Conservation (phyloP, 2,329 filamentous ascomycete genomes). For the Apiospora koreana region DNA sequence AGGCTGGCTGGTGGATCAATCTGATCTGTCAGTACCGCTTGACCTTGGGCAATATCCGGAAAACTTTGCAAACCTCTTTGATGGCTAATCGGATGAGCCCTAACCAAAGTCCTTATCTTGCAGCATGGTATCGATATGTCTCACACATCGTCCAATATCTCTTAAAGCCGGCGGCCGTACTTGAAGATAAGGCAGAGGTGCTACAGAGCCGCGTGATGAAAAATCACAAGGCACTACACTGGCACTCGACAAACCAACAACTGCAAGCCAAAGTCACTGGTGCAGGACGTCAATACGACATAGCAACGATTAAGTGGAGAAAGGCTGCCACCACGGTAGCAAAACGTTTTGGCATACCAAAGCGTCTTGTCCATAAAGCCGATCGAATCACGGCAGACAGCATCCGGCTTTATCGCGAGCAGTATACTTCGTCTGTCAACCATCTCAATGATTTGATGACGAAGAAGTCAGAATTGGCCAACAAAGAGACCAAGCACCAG, state of each 20-base stretch:
- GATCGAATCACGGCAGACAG: background rate
- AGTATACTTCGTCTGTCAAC: background rate
- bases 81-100: background rate
- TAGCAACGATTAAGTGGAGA: background rate
- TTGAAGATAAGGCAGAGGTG: background rate
- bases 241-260: background rate
- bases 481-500: background rate
- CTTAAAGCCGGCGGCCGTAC: background rate
- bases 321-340: background rate
- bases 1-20: background rate
- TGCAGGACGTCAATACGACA: background rate
- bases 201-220: background rate
- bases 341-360: background rate
- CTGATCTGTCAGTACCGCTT: background rate
- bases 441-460: background rate
- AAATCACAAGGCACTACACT: background rate
- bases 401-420: background rate
- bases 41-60: background rate
- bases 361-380: background rate
- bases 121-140: background rate
- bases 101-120: background rate
- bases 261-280: background rate
- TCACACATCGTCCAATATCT: background rate
- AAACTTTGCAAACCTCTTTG: background rate
- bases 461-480: background rate